Evolutionary conservation across 371 early-diverging fungal genomes (phyloP), one percentile per base, ranked within the genome.

Genomic region (Fennellomyces sp.): DNA sequence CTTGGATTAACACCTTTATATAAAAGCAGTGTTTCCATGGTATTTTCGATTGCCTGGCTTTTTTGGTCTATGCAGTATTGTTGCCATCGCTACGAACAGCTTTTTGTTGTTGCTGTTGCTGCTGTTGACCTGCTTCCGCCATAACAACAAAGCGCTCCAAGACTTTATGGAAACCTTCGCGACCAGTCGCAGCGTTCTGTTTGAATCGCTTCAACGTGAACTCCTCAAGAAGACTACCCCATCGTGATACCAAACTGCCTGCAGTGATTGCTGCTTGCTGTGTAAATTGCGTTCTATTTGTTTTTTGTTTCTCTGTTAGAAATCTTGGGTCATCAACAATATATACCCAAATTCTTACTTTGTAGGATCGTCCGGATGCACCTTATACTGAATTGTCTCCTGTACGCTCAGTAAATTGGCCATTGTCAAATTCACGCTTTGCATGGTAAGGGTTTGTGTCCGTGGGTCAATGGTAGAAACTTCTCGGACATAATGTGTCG

Each of bases 401-500:
- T 91, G 86, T n/a, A 94, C 91, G 33, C 80, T 80, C 64, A 97
- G 73, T 36, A 97, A 72, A 60, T 90, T 84, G 77, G 78, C 78
- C 74, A 83, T 86, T 15, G 91, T 87, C 64, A 94, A 66, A 68
- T 94, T 94, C 45, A 80, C 77, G 50, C 88, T 91, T 41, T 78
- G 79, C 72, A 94, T 90, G 4, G 82, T 83, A 64, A 91, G 82
- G 6, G 78, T 83, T 61, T 88, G 80, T 29, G 84, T 72, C 30
- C 77, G 75, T 4, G 94, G 95, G 67, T 97, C 94, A 47, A 95
- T 86, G 25, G 84, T 86, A 23, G 88, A 88, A 49, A 90, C 86
- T 79, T 97, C 97, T 50, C 91, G 88, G 58, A 95, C 93, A 66
- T 91, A 96, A 39, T 92, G 88, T 3, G 78, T 87, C 75, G 75